phyloP scores from a whole-genome alignment of 2,329 filamentous ascomycete genomes.

The Knufia petricola region DNA sequence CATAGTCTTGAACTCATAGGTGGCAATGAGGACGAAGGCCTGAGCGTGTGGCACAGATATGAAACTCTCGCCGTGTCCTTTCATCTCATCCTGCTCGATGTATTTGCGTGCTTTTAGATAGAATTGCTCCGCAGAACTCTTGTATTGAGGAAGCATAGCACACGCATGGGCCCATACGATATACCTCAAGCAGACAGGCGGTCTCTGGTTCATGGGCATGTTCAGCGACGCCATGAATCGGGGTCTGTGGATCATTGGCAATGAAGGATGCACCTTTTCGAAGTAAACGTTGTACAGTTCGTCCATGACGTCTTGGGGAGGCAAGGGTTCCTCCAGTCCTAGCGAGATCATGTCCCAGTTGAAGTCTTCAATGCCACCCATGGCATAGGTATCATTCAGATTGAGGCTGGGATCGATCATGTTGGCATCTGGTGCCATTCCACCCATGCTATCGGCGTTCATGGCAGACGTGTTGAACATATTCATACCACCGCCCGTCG shows the following conservation, averaged over 20 bases:
- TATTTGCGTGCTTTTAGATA: conserved; percentile 87
- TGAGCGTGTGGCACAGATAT: conserved; percentile 81
- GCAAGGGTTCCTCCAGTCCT: conserved; percentile 72
- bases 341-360: conserved; percentile 81
- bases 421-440: conserved; percentile 1
- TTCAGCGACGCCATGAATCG: conserved; percentile 84
- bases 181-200: conserved; percentile 80
- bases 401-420: conserved; percentile 16
- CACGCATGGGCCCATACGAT: conserved; percentile 95
- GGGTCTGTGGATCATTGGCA: conserved; percentile 82
- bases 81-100: conserved; percentile 79
- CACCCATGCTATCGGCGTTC: neutral
- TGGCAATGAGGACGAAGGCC: conserved; percentile 66
- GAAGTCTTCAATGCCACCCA: conserved; percentile 37
- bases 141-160: conserved; percentile 71
- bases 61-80: conserved; percentile 80
- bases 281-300: conserved; percentile 88
- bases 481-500: conserved; percentile 1
- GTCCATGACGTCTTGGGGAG: conserved; percentile 69
- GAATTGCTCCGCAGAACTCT: conserved; percentile 71
- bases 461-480: conserved; percentile 6
- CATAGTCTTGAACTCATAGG: conserved; percentile 96
- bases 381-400: conserved; percentile 18
- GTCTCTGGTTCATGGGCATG: conserved; percentile 73
- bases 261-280: conserved; percentile 73